phyloP scores from a whole-genome alignment of 768 basidiomycete genomes.

The Amanita exitialis region DNA sequence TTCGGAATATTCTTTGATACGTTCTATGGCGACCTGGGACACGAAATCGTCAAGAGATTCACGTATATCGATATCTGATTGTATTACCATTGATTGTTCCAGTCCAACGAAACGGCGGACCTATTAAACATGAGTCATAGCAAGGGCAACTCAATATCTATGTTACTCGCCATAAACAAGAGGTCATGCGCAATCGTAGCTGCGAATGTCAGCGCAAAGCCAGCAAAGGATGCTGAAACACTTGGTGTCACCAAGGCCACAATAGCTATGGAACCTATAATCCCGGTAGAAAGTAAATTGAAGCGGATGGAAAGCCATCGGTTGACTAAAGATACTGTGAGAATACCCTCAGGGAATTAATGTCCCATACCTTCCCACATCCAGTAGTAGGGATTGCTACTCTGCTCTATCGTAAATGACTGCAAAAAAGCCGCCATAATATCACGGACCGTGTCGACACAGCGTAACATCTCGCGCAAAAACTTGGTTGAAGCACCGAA shows the following conservation, averaged over 20 bases:
- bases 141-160: background rate
- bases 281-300: constrained; percentile 64
- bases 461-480: constrained; percentile 73
- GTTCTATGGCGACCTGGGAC: constrained; percentile 68
- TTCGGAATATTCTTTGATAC: constrained; percentile 88
- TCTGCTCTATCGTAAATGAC: constrained; percentile 17
- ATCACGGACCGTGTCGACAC: constrained; percentile 63
- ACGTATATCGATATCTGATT: background rate
- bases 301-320: constrained; percentile 88
- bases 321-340: constrained; percentile 43
- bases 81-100: constrained; percentile 80
- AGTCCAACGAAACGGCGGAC: constrained; percentile 79
- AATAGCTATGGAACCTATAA: constrained; percentile 65
- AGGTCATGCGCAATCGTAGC: constrained; percentile 66
- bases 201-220: constrained; percentile 82
- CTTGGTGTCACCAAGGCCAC: constrained; percentile 57
- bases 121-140: constrained; percentile 13
- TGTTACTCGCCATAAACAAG: constrained; percentile 42
- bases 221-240: constrained; percentile 74
- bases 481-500: constrained; percentile 88
- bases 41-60: background rate
- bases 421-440: background rate
- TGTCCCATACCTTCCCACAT: constrained; percentile 64
- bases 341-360: background rate
- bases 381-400: constrained; percentile 77